phyloP scores from a whole-genome alignment of 2,329 filamentous ascomycete species.

The Neoarthrinium moseri region DNA sequence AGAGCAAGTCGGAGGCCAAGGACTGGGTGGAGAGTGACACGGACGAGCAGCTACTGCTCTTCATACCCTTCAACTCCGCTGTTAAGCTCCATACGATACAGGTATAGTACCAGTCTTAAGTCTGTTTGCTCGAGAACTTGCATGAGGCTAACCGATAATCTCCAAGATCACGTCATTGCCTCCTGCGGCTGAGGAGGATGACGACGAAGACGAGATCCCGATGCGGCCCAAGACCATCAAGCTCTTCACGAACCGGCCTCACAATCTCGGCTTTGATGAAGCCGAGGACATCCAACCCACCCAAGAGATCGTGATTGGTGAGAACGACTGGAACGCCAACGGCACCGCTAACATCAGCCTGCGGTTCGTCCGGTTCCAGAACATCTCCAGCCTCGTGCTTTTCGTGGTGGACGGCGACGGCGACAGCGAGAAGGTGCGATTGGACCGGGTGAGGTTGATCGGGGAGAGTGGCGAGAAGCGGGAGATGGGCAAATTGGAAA shows the following conservation, averaged over 20 bases:
- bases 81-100: slow-evolving; percentile 85
- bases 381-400: slow-evolving; percentile 79
- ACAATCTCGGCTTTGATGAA: slow-evolving; percentile 93
- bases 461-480: slow-evolving; percentile 90
- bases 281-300: slow-evolving; percentile 82
- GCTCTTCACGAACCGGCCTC: slow-evolving; percentile 83
- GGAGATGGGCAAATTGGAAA: slow-evolving; percentile 92
- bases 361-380: slow-evolving; percentile 97
- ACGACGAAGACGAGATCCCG: slow-evolving; percentile 70
- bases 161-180: slow-evolving; percentile 79
- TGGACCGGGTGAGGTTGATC: slow-evolving; percentile 77
- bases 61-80: slow-evolving; percentile 82
- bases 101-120: slow-evolving; percentile 36
- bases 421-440: slow-evolving; percentile 78
- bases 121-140: slow-evolving; percentile 1
- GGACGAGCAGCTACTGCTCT: slow-evolving; percentile 94
- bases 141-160: slow-evolving; percentile 12
- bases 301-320: slow-evolving; percentile 73
- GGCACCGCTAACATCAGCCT: slow-evolving; percentile 72
- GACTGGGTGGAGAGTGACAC: slow-evolving; percentile 97
- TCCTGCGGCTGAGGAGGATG: slow-evolving; percentile 41
- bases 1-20: slow-evolving; percentile 80
- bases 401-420: slow-evolving; percentile 87
- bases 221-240: slow-evolving; percentile 82
- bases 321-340: slow-evolving; percentile 78